Evolutionary conservation across 2,329 filamentous ascomycete genomes (phyloP).

Genomic region (Pseudocercospora musae): DNA sequence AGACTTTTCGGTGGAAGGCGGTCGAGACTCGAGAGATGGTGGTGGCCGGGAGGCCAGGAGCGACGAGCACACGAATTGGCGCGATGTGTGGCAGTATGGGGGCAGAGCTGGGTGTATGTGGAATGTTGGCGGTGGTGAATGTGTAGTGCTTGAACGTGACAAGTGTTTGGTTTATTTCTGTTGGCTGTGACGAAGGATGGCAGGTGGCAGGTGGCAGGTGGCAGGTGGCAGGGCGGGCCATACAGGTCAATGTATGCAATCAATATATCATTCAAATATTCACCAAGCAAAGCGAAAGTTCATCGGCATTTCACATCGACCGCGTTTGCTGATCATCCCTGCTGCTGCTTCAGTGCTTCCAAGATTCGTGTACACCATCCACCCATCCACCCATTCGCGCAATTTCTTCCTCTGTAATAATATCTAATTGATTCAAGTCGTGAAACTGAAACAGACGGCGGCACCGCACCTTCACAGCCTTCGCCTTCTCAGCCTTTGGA

Average conservation of each 20-base stretch:
- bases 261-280: no score
- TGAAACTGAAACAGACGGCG: constrained; percentile 1
- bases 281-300: not conserved
- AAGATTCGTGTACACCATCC: not conserved
- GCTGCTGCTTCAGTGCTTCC: not conserved
- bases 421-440: not conserved
- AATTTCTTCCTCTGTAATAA: not conserved
- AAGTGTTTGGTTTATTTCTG: not conserved
- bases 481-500: not conserved
- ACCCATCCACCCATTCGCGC: not conserved
- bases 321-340: not conserved
- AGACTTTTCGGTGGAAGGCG: constrained; percentile 4
- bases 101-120: not conserved
- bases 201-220: no score
- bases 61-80: not conserved
- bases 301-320: not conserved
- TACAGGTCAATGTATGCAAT: not conserved
- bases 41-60: constrained; percentile 16
- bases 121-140: not conserved
- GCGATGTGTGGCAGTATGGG: not conserved
- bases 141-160: not conserved
- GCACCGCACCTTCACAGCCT: not conserved
- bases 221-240: not conserved
- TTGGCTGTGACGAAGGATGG: not conserved
- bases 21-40: no score